Conservation (phyloP, 2,329 filamentous ascomycete species). For the Tolypocladium capitatum region DNA sequence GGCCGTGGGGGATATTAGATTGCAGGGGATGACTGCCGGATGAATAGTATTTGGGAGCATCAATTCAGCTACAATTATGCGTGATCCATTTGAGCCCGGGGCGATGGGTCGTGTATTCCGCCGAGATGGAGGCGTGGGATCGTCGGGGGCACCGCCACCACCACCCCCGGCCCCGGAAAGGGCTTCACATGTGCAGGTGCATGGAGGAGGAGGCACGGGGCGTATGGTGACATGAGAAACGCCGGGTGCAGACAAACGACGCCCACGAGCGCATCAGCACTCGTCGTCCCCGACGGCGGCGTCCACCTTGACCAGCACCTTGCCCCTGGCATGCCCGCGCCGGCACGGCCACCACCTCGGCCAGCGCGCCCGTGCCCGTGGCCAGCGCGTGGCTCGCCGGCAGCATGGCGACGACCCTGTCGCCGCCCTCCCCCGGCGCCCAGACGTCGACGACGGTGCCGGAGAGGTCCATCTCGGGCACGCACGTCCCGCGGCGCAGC, state of each 20-base stretch:
- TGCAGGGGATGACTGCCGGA: neutral
- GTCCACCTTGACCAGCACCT: conserved; percentile 23
- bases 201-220: too few relatives aligned
- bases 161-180: too few relatives aligned
- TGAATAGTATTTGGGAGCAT: neutral
- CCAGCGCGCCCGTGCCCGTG: conserved; percentile 24
- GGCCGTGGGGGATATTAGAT: too few relatives aligned
- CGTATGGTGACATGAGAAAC: too few relatives aligned
- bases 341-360: conserved; percentile 24
- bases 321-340: conserved; percentile 22
- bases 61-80: neutral
- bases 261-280: neutral
- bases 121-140: too few relatives aligned
- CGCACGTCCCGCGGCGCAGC: conserved; percentile 19
- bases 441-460: conserved; percentile 25
- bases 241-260: too few relatives aligned
- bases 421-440: conserved; percentile 9
- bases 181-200: too few relatives aligned
- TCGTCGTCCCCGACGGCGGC: conserved; percentile 11
- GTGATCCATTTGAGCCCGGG: too few relatives aligned
- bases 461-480: conserved; percentile 30
- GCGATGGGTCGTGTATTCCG: too few relatives aligned
- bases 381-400: conserved; percentile 17
- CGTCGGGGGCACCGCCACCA: too few relatives aligned
- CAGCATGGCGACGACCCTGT: conserved; percentile 24